Evolutionary conservation across 305 asterid species (phyloP), one percentile per base, ranked within the genome.

Genomic region (Lippia alba): DNA sequence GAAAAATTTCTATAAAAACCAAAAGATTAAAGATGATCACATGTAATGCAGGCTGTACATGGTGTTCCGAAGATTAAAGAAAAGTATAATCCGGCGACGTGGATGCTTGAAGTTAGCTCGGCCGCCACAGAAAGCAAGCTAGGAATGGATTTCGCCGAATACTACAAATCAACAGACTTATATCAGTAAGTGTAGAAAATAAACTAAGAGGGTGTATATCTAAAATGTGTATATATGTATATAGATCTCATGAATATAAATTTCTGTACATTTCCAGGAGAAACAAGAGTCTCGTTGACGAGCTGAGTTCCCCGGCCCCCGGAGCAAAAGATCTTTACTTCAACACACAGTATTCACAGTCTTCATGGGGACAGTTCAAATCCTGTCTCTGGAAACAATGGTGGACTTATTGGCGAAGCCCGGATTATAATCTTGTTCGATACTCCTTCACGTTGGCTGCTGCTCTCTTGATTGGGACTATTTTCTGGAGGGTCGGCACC

Each of bases 41-140:
- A 71, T 75, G 49, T 2, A 41, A 59, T 78, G 65, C 73, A 91
- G 99, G 86, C 87, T 41, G 78, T 92, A 60, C 84, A 87, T 3
- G 96, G 96, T 66, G 92, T 92, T 15, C 83, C 88, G 24, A 88
- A 75, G 71, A 92, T 95, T 44, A 86, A 77, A 79, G 96, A 89
- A 66, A 90, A 92, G 70, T 83, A 87, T 62, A 95, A 95, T 74
- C 98, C 98, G 17, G 98, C 99, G 48, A 88, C 99, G 18, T 92
- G 98, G 99, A 95, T 92, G 99, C 89, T 95, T n/a, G 97, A 92
- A 82, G 97, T 81, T 20, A 92, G 94, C 85, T 92, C 98, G 12
- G 76, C 78, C 19, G 89, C 86, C 12, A 76, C 84, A 7, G 99
- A 95, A 79, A 80, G 80, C 36, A 83, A 84, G 58, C 93, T 92